Base-by-base conservation (phyloP, 192 early-diverging fungal genomes). In the Entomortierella lignicola region DNA sequence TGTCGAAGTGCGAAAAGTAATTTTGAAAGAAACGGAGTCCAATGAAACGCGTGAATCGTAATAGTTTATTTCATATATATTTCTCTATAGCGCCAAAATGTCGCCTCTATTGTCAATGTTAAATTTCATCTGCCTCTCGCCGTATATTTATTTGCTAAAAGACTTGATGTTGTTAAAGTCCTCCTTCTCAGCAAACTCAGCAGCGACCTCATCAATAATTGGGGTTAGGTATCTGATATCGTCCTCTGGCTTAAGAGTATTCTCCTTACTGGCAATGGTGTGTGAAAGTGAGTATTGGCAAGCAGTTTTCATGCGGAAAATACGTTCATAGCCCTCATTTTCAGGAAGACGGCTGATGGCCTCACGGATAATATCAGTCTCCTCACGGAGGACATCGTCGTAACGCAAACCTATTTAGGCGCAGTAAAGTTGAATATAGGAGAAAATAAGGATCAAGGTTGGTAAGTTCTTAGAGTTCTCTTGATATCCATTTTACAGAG, bases 321-420 rank as follows among this genome's bases (percentile, higher is more conserved):
- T 80, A 71, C 97, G 92, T 60, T 86, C 89, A 61, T 94, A 86
- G 27, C 73, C 67, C 55, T 92, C 94, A 17, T 88, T 57, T 26
- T 87, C 87, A 55, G 89, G 82, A 21, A 99, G 86, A 29, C 96
- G 92, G 72, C 87, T 83, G 50, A 97, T 80, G 7, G 97, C 96
- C 79, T 94, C 93, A 65, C 90, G 83, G 47, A 95, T 91, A 52
- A 95, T 84, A 25, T 88, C 86, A 54, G 84, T 93, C 82, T 99
- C 95, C 51, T 96, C 94, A 32, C 85, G 87, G 82, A 97, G 85
- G 52, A 99, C 82, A 82, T 97, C 97, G 87, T 99, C 97, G 74
- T 92, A 94, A 57, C 88, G 87, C 51, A 99, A 85, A 66, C 97
- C 97, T 93, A 37, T 37, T 37, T 4, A 10, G 10, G 34, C 10